phyloP scores from a whole-genome alignment of 129 eudicot genomes.

The Sambucus nigra region DNA sequence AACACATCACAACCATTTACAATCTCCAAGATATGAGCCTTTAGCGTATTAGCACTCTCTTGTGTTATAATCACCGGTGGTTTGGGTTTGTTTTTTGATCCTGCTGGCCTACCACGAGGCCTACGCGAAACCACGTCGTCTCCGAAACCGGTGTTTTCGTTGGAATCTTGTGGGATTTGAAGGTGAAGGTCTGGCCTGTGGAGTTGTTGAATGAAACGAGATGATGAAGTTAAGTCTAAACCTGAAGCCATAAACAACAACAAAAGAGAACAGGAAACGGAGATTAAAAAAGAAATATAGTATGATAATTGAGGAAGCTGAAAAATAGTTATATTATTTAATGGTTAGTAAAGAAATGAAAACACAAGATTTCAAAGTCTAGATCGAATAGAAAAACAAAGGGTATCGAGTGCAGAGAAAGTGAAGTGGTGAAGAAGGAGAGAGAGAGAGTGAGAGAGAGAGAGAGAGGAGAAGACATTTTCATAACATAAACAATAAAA shows the following conservation, averaged over 20 bases:
- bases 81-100: constrained; percentile 73
- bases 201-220: constrained; percentile 52
- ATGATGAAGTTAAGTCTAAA: constrained; percentile 60
- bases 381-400: no score
- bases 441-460: no score
- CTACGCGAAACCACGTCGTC: constrained; percentile 29
- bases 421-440: no score
- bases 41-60: constrained; percentile 70
- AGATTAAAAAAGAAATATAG: constrained; percentile 21
- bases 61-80: constrained; percentile 74
- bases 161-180: constrained; percentile 39
- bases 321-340: neutral
- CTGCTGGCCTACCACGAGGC: constrained; percentile 40
- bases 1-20: constrained; percentile 60
- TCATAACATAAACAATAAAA: no score
- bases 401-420: no score
- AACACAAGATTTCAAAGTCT: no score
- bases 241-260: constrained; percentile 56
- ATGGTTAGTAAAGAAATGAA: neutral
- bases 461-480: neutral
- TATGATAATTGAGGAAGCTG: neutral
- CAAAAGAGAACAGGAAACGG: constrained; percentile 27
- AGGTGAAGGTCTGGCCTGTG: constrained; percentile 72
- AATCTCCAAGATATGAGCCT: constrained; percentile 68
- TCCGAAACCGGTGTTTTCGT: constrained; percentile 21